Evolutionary conservation across 805 yeast genomes (phyloP), one percentile per base, ranked within the genome.

Genomic region (Kuraishia piskuri): DNA sequence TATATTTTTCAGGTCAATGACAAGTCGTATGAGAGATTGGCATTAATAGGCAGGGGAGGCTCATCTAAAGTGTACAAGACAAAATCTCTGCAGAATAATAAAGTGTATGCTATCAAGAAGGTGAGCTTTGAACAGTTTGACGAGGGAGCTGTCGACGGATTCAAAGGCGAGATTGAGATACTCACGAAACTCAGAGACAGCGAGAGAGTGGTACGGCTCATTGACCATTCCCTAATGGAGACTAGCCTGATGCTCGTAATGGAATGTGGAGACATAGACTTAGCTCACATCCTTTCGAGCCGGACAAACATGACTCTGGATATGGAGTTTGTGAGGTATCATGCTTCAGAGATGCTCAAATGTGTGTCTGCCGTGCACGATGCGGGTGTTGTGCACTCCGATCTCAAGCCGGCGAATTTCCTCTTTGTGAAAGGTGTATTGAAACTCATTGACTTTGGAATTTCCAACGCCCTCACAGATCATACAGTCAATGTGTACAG

Each of bases 231-330:
- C n/a, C 73, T 90, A 58, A 74, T 76, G 2, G 81, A 78, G 24
- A 83, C 86, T 0, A 76, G 83, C 1, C 73, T 92, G 37, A 76
- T 78, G 61, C 70, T 92, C 57, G 87, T 90, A 2, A 89, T 92
- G 96, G 98, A 94, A 68, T 88, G 96, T 64, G 98, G 98, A 21
- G 96, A 92, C 57, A 79, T 88, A 52, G 97, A 92, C 66, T 69
- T 92, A 24, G 92, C 96, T 0, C 89, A 82, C 60, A 91, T 91
- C 8, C 73, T 92, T 50, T 78, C 82, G 46, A 78, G 76, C 50
- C 73, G 89, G 52, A 61, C 75, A 3, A 71, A 71, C 24, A 58
- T 68, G 57, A 75, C 81, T 0, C 68, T 88, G 52, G 95, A 88
- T 62, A 62, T 84, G 45, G 83, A 84, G 53, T 90, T 91, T 72